A percentile compares a stretch with the other conserved stretches of the same genome.
Evolutionary conservation across 257 asterid genomes (phyloP).

Genomic region (Nicotiana attenuata): DNA sequence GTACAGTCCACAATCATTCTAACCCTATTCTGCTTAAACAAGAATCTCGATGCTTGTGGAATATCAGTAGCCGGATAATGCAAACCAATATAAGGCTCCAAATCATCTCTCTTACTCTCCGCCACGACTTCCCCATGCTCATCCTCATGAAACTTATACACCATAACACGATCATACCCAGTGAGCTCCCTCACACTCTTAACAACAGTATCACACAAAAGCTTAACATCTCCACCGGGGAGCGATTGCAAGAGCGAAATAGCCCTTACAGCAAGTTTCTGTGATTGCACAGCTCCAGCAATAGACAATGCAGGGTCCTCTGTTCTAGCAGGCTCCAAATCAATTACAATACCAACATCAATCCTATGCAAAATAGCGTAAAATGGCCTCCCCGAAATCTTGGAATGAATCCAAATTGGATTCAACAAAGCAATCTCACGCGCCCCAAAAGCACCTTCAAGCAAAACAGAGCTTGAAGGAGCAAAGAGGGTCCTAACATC

Average conservation of each 20-base stretch:
- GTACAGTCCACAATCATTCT: slow-evolving; percentile 51
- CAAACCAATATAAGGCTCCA: slow-evolving; percentile 52
- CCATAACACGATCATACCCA: slow-evolving; percentile 55
- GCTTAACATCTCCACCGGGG: slow-evolving; percentile 48
- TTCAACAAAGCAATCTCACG: slow-evolving; percentile 44
- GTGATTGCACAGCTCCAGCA: slow-evolving; percentile 56
- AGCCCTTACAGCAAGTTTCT: slow-evolving; percentile 53
- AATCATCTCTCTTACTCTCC: slow-evolving; percentile 40
- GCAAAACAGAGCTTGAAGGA: slow-evolving; percentile 38
- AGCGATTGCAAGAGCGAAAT: slow-evolving; percentile 53
- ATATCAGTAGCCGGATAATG: slow-evolving; percentile 57
- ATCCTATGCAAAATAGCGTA: slow-evolving; percentile 52
- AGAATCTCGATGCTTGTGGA: slow-evolving; percentile 52
- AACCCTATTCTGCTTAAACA: slow-evolving; percentile 53
- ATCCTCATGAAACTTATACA: slow-evolving; percentile 58
- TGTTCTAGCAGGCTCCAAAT: slow-evolving; percentile 51
- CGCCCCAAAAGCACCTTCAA: slow-evolving; percentile 43
- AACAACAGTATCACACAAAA: slow-evolving; percentile 48
- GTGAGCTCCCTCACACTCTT: slow-evolving; percentile 50
- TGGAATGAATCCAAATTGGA: slow-evolving; percentile 52
- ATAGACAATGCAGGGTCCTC: slow-evolving; percentile 59
- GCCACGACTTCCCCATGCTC: slow-evolving; percentile 65
- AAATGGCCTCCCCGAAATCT: slow-evolving; percentile 42
- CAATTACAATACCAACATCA: slow-evolving; percentile 54
- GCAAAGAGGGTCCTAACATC: slow-evolving; percentile 50